Conservation (phyloP, 2,329 filamentous ascomycete genomes). For the Fusarium poae region DNA sequence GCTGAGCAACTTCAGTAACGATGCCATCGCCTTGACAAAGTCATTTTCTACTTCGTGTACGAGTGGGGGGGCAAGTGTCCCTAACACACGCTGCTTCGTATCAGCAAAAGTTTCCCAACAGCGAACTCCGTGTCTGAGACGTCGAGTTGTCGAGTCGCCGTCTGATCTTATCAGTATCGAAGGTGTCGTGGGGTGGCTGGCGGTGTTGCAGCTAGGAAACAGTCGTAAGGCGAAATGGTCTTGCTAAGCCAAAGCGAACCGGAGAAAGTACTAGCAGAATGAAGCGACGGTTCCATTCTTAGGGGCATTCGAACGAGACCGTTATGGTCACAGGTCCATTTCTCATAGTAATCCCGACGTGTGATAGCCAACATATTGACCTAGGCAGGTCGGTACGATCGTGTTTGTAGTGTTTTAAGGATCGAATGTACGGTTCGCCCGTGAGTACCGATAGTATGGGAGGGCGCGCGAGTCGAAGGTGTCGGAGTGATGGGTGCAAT, state of each 20-base stretch:
- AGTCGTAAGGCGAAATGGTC: not conserved
- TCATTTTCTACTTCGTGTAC: not conserved
- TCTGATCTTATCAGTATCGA: not conserved
- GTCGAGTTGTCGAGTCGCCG: not conserved
- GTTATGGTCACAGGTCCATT: no score
- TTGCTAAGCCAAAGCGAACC: not conserved
- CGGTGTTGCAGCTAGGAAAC: no score
- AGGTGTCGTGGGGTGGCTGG: not conserved
- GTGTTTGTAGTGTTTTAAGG: no score
- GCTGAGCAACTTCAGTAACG: not conserved
- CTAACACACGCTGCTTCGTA: no score
- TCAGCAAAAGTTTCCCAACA: not conserved
- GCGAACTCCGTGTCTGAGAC: not conserved
- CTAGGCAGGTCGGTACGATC: no score
- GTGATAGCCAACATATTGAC: no score
- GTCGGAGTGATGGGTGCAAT: no score
- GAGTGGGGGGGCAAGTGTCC: no score
- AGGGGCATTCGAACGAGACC: not conserved
- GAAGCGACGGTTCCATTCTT: not conserved
- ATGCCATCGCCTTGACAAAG: accelerated
- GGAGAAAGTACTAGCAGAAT: not conserved
- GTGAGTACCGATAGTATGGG: not conserved
- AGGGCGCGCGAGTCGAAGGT: not conserved
- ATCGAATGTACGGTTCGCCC: not conserved
- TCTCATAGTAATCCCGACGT: no score